Conservation (phyloP, 2,329 filamentous ascomycete genomes). For the Alternaria sp. region DNA sequence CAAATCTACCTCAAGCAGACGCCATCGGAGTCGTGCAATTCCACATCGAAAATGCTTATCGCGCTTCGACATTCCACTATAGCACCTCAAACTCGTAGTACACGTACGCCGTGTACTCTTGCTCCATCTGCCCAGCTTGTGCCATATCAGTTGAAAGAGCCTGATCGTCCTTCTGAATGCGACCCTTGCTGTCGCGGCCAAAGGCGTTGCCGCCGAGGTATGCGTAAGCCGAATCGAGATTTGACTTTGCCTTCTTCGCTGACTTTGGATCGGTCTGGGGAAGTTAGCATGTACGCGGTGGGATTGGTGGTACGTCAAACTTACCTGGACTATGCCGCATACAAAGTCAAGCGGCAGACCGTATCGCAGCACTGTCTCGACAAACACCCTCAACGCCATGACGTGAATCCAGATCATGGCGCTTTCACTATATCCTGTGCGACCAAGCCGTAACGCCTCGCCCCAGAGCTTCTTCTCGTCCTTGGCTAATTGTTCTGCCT, state of each 20-base stretch:
- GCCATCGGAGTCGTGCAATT: not conserved
- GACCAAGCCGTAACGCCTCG: conserved; percentile 82
- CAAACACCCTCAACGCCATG: conserved; percentile 88
- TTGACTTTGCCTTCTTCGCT: conserved; percentile 70
- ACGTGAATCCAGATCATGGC: conserved; percentile 97
- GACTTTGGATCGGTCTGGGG: conserved; percentile 80
- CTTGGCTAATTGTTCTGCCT: conserved; percentile 79
- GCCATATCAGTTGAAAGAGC: conserved; percentile 82
- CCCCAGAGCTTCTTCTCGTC: conserved; percentile 94
- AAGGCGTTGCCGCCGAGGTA: conserved; percentile 96
- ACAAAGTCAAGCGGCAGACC: conserved; percentile 91
- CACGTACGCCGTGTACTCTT: conserved; percentile 94
- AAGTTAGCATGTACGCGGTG: conserved; percentile 1
- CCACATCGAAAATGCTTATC: no score
- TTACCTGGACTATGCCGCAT: conserved; percentile 80
- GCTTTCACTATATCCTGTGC: conserved; percentile 94
- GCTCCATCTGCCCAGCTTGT: conserved; percentile 71
- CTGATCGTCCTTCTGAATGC: conserved; percentile 87
- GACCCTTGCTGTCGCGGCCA: conserved; percentile 89
- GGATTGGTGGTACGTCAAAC: not conserved
- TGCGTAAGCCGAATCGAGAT: conserved; percentile 81
- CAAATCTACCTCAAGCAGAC: no score
- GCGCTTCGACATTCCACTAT: no score
- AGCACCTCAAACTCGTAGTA: conserved; percentile 91
- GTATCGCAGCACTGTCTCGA: conserved; percentile 97